Conservation (phyloP, 768 basidiomycete genomes). For the Amanita phalloides region DNA sequence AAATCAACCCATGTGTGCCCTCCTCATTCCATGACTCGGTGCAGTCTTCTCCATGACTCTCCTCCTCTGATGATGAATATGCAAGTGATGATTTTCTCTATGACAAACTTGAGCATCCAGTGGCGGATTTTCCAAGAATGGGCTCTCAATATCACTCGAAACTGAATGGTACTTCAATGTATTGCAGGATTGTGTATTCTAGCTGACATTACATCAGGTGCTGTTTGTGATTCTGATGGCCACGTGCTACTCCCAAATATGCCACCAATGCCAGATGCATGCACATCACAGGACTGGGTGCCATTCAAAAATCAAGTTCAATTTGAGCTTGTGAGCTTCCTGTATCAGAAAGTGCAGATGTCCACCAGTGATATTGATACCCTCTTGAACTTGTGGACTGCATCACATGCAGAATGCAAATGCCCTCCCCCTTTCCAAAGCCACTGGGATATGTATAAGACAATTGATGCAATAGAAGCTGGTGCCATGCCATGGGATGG, state of each 20-base stretch:
- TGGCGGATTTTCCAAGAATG: background rate
- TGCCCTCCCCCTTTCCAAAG: constrained; percentile 11
- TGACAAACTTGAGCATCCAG: background rate
- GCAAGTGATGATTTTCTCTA: background rate
- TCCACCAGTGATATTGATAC: constrained; percentile 6
- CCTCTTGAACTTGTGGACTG: constrained; percentile 6
- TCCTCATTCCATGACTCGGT: background rate
- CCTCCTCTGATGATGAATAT: background rate
- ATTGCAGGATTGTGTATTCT: background rate
- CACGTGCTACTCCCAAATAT: background rate
- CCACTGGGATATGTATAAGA: constrained; percentile 13
- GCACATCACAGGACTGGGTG: background rate
- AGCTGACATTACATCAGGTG: background rate
- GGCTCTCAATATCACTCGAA: background rate
- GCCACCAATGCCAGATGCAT: background rate
- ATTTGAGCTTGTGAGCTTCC: constrained; percentile 9
- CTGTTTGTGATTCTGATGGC: background rate
- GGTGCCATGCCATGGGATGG: constrained; percentile 18
- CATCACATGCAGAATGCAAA: background rate
- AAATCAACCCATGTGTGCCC: background rate
- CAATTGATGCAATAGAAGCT: constrained; percentile 14
- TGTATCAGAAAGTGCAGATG: constrained; percentile 8
- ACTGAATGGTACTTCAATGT: background rate
- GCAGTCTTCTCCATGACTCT: background rate
- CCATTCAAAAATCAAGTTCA: constrained; percentile 2